Conservation (phyloP, 345 rosid species). For the Salix arbutifolia region DNA sequence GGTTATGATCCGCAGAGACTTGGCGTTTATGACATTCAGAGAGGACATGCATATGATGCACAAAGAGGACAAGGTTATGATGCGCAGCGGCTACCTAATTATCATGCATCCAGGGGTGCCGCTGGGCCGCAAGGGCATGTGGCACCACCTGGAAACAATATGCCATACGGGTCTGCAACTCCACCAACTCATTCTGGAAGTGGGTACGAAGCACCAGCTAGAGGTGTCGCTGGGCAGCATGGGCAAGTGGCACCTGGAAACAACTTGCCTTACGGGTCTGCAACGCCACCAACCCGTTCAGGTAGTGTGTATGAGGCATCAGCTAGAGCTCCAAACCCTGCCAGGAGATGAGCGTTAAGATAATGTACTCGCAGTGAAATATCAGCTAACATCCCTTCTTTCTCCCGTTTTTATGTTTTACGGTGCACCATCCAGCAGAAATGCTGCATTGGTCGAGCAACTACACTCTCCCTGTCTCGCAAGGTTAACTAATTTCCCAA, state of each 20-base stretch:
- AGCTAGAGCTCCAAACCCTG: slow-evolving; percentile 52
- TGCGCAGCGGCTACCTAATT: slow-evolving; percentile 19
- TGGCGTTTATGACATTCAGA: slow-evolving; percentile 26
- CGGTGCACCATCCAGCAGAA: neutral
- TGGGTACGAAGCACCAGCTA: slow-evolving; percentile 39
- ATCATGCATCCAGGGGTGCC: slow-evolving; percentile 33
- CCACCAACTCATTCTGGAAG: slow-evolving; percentile 45
- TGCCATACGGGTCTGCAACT: slow-evolving; percentile 54
- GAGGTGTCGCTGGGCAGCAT: slow-evolving; percentile 35
- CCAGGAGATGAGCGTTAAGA: slow-evolving; percentile 41
- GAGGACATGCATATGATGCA: slow-evolving; percentile 29
- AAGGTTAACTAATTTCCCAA: neutral
- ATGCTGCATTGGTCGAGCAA: neutral
- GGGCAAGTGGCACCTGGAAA: slow-evolving; percentile 36
- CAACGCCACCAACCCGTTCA: slow-evolving; percentile 50
- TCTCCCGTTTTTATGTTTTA: neutral
- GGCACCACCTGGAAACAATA: slow-evolving; percentile 29
- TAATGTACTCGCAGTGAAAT: neutral
- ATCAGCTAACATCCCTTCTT: neutral
- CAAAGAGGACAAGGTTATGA: slow-evolving; percentile 31
- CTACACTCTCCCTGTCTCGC: neutral
- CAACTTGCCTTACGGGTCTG: slow-evolving; percentile 49
- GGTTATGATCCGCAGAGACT: slow-evolving; percentile 20
- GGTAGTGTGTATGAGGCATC: slow-evolving; percentile 40
- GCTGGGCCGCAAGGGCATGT: slow-evolving; percentile 36